These are phyloP conservation scores for Fomitopsis palustris DNA, from an alignment of 1,284 basidiomycete species.

Conservation along the genomic window DNA sequence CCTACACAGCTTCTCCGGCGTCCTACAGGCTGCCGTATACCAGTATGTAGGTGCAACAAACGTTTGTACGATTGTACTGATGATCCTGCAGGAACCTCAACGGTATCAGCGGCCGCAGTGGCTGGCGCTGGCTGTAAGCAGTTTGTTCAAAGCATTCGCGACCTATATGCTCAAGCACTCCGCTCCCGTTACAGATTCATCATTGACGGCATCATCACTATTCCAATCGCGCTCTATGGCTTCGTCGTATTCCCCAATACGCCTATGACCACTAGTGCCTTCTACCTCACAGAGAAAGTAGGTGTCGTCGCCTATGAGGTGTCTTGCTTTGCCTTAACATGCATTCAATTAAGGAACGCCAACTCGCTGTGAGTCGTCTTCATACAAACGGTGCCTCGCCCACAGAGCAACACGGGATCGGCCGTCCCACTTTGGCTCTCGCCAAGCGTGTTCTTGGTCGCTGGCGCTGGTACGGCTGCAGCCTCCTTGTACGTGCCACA, in stretches of 20 bases:
- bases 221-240: constrained; percentile 71
- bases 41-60: constrained; percentile 30
- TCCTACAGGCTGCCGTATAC: constrained; percentile 67
- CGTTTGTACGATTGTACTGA: not conserved
- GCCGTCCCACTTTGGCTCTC: constrained; percentile 46
- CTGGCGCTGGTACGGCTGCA: constrained; percentile 73
- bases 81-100: constrained; percentile 47
- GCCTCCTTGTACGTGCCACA: constrained; percentile 44
- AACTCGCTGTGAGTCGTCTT: constrained; percentile 48
- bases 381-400: constrained; percentile 23
- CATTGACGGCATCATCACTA: constrained; percentile 69
- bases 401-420: constrained; percentile 32
- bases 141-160: not conserved
- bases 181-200: constrained; percentile 45
- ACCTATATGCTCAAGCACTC: not conserved
- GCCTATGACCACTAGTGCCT: constrained; percentile 61
- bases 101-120: constrained; percentile 53
- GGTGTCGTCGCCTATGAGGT: constrained; percentile 8
- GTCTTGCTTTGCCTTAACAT: constrained; percentile 6
- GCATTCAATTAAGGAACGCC: constrained; percentile 42
- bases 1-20: constrained; percentile 59
- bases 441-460: constrained; percentile 50
- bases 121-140: constrained; percentile 70
- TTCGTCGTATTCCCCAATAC: constrained; percentile 72
- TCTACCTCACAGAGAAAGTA: constrained; percentile 62